Evolutionary conservation across 176 grass and related monocot genomes (phyloP).

Genomic region (Triticum turgidum): DNA sequence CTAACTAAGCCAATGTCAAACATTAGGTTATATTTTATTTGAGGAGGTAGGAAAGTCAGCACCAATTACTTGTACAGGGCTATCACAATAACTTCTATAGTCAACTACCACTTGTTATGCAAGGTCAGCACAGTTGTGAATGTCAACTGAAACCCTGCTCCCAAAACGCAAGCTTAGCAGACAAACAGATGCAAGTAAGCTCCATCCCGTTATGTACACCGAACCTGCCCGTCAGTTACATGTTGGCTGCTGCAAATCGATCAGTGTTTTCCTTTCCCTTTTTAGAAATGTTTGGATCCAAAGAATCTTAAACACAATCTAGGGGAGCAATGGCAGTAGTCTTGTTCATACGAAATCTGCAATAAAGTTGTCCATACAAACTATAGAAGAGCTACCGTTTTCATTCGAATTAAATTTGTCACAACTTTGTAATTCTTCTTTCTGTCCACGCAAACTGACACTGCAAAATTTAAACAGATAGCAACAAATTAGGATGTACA

Average conservation of each 20-base stretch:
- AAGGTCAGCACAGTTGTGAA: background rate
- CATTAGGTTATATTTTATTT: background rate
- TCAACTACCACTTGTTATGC: background rate
- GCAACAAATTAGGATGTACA: background rate
- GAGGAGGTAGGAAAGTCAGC: background rate
- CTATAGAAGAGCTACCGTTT: background rate
- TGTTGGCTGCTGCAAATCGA: background rate
- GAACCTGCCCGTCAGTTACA: background rate
- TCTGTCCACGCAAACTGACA: background rate
- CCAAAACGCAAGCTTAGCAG: conserved; percentile 1
- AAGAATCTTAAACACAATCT: conserved; percentile 28
- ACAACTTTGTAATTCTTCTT: background rate
- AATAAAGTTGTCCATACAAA: background rate
- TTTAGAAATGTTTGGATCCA: background rate
- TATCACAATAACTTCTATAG: background rate
- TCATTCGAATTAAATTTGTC: background rate
- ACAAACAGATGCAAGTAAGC: background rate
- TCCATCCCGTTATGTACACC: conserved; percentile 3
- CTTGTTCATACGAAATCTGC: background rate
- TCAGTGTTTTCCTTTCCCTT: background rate
- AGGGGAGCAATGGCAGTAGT: background rate
- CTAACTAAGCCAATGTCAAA: conserved; percentile 16
- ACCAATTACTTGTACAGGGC: background rate
- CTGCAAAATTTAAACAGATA: background rate
- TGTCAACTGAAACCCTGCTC: conserved; percentile 21